Evolutionary conservation across 2,329 filamentous ascomycete genomes (phyloP), one percentile per base, ranked within the genome.

Genomic region (Remersonia thermophila): DNA sequence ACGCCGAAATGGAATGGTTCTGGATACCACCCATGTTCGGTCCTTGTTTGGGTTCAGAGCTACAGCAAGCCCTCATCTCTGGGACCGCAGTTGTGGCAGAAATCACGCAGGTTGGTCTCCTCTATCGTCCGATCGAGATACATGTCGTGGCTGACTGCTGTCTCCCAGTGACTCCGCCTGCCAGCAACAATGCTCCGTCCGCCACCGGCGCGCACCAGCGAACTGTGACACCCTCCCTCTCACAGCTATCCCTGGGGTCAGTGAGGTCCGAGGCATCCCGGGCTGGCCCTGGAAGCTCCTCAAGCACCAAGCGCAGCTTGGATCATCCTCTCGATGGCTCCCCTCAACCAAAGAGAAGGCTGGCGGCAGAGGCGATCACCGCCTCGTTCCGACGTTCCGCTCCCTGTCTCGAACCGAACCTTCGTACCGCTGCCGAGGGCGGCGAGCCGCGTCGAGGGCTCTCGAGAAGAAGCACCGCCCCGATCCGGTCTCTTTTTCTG

Each of bases 1-100:
- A 3, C 36, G 37, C 15, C 35, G 38, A 14, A 42, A 36, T 17
- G 40, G 41, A 17, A 36, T 40, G 8, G 28, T 45, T 1, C 26
- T 37, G 6, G 20, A 31, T 16, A 23, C 28, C 12, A 40, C n/a
- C n/a, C n/a, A 37, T 16, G 16, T 37, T 9, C 33, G 33, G 13
- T 30, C 26, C 13, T 35, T 40, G 13, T 18, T 33, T n/a, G 28
- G 31, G 18, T 35, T 39, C 29, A 14, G n/a, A 11, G 28, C 20
- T 6, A 12, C 38, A 25, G 17, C 27, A 17, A 30, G 16, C 15
- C 27, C 2, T 13, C 20, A 12, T n/a, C 14, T 11, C 10, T 13
- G 29, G 18, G 27, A 7, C 13, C 30, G 3, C 2, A 30, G 13
- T 17, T 31, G 17, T 9, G 14, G 17, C 9, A 15, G 16, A n/a